A percentile compares a stretch with the other conserved stretches of the same genome.
Conservation (phyloP, 179 eudicot genomes). For the Heliamphora pulchella region DNA sequence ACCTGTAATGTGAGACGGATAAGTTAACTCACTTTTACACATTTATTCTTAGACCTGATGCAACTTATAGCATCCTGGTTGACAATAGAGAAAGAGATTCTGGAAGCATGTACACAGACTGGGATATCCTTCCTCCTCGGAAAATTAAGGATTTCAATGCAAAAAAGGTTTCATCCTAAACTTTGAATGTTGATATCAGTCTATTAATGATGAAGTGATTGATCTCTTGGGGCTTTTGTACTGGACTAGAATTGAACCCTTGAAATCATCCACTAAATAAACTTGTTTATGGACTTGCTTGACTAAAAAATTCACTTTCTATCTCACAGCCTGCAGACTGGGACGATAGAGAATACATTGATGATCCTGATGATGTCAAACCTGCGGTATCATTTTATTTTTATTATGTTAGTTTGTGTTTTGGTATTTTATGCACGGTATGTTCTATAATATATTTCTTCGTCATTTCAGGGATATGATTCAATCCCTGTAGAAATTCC, state of each 20-base stretch:
- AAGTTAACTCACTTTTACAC: slow-evolving; percentile 77
- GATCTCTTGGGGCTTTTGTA: neutral
- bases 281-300: neutral
- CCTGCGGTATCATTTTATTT: slow-evolving; percentile 48
- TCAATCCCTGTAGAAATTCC: slow-evolving; percentile 59
- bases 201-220: neutral
- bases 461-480: slow-evolving; percentile 54
- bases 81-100: slow-evolving; percentile 77
- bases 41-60: slow-evolving; percentile 74
- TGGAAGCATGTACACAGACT: slow-evolving; percentile 78
- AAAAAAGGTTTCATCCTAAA: slow-evolving; percentile 50
- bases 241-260: slow-evolving; percentile 5
- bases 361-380: slow-evolving; percentile 55
- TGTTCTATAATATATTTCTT: slow-evolving; percentile 16
- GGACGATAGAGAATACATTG: slow-evolving; percentile 75
- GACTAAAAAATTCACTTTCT: slow-evolving; percentile 4
- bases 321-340: slow-evolving; percentile 63
- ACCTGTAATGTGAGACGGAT: slow-evolving; percentile 62
- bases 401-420: neutral
- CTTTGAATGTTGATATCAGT: slow-evolving; percentile 3
- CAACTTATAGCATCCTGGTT: slow-evolving; percentile 56
- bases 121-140: slow-evolving; percentile 85
- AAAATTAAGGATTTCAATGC: slow-evolving; percentile 60
- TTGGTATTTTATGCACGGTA: neutral
- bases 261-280: neutral